A percentile compares a stretch with the other conserved stretches of the same genome.
These are phyloP conservation scores for Fusarium sp. DNA, from an alignment of 2,329 filamentous ascomycete genomes.

Conservation along the genomic window DNA sequence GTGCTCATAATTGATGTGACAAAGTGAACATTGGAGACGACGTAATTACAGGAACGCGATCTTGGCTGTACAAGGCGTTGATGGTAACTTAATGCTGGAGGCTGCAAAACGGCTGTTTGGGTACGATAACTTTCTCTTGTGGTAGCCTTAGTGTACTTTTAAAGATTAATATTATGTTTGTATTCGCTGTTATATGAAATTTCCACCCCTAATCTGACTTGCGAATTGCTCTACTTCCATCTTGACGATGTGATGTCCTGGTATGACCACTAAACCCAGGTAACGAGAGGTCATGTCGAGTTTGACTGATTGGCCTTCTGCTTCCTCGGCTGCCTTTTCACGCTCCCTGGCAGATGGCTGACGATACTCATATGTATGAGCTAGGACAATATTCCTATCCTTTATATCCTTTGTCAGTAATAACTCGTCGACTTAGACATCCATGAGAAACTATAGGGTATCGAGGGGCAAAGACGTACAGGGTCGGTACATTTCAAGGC, in stretches of 20 bases:
- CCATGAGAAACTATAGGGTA: slow-evolving; percentile 13
- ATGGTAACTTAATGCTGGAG: slow-evolving; percentile 37
- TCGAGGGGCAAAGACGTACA: slow-evolving; percentile 61
- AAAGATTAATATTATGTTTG: slow-evolving; percentile 45
- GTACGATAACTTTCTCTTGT: slow-evolving; percentile 39
- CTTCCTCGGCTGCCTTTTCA: slow-evolving; percentile 52
- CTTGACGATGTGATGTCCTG: slow-evolving; percentile 84
- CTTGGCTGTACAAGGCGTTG: slow-evolving; percentile 46
- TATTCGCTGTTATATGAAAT: slow-evolving; percentile 14
- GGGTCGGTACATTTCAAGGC: slow-evolving; percentile 95
- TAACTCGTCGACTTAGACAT: background rate
- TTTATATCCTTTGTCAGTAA: slow-evolving; percentile 52
- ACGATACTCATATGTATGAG: slow-evolving; percentile 89
- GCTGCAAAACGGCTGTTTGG: slow-evolving; percentile 43
- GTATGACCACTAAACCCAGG: slow-evolving; percentile 89
- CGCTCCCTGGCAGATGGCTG: slow-evolving; percentile 69
- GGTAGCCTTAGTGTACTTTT: slow-evolving; percentile 46
- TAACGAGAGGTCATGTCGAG: slow-evolving; percentile 86
- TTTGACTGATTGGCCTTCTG: slow-evolving; percentile 60
- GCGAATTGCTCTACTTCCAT: slow-evolving; percentile 87
- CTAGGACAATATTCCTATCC: slow-evolving; percentile 90
- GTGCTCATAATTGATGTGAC: slow-evolving; percentile 11
- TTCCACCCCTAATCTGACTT: slow-evolving; percentile 59
- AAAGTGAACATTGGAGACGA: slow-evolving; percentile 17
- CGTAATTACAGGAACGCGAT: slow-evolving; percentile 39